Conservation (phyloP, 176 grass and related monocot genomes). For the Carex pumila region DNA sequence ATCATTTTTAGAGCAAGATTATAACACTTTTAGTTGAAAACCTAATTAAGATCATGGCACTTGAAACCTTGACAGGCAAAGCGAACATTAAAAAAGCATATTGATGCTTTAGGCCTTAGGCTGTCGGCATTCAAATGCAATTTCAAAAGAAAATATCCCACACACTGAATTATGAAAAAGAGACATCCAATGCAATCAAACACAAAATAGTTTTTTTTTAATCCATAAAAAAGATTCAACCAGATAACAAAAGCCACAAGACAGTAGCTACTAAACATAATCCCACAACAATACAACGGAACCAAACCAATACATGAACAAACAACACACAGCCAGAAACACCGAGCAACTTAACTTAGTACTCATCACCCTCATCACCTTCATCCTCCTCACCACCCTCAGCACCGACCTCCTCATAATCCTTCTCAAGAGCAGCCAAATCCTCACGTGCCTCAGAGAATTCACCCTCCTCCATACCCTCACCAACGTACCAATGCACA, state of each 20-base stretch:
- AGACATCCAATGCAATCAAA: background rate
- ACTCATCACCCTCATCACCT: slow-evolving; percentile 33
- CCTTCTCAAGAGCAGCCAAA: slow-evolving; percentile 39
- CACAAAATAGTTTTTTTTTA: too few relatives aligned
- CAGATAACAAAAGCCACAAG: slow-evolving; percentile 7
- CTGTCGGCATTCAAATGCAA: too few relatives aligned
- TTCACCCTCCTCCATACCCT: slow-evolving; percentile 46
- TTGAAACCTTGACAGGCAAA: too few relatives aligned
- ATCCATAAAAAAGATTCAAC: background rate
- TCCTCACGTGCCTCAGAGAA: slow-evolving; percentile 43
- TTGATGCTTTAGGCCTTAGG: too few relatives aligned
- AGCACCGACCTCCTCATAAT: slow-evolving; percentile 40
- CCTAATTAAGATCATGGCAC: too few relatives aligned
- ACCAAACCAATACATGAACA: background rate
- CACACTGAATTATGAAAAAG: too few relatives aligned
- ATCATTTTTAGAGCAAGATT: too few relatives aligned
- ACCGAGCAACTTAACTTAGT: slow-evolving; percentile 1
- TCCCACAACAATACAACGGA: background rate
- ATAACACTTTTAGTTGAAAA: too few relatives aligned
- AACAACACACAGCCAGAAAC: slow-evolving; percentile 1
- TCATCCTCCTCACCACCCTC: slow-evolving; percentile 36
- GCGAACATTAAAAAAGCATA: too few relatives aligned
- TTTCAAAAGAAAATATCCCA: too few relatives aligned
- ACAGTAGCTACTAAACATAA: background rate
- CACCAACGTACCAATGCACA: slow-evolving; percentile 45